These are phyloP conservation scores for Neurospora tetrasperma DNA, from an alignment of 495 filamentous ascomycete genomes.

Conservation along the genomic window DNA sequence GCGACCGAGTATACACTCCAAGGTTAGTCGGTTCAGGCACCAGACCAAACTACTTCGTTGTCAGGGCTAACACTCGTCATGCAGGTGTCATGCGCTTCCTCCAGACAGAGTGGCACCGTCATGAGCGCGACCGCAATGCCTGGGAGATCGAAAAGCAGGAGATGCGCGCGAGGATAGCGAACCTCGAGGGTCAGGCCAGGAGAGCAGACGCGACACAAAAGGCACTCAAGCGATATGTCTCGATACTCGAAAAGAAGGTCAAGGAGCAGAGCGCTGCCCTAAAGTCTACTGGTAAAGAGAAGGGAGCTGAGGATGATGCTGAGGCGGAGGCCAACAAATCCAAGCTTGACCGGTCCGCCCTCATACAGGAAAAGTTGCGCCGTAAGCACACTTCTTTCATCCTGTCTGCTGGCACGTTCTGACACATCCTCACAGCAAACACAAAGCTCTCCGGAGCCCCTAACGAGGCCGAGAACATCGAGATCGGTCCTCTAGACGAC, in stretches of 20 bases:
- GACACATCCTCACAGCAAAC: background rate
- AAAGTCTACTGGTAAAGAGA: slow-evolving; percentile 18
- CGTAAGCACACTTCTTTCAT: slow-evolving; percentile 16
- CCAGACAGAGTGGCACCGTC: slow-evolving; percentile 97
- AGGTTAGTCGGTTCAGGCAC: slow-evolving; percentile 44
- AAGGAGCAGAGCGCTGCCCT: slow-evolving; percentile 52
- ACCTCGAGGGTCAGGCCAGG: slow-evolving; percentile 78
- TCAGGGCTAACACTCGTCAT: slow-evolving; percentile 6
- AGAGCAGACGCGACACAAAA: slow-evolving; percentile 80
- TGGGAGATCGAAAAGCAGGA: slow-evolving; percentile 99
- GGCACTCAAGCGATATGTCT: slow-evolving; percentile 77
- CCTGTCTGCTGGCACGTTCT: background rate
- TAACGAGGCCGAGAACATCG: slow-evolving; percentile 11
- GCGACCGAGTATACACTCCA: slow-evolving; percentile 98
- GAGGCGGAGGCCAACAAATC: slow-evolving; percentile 16
- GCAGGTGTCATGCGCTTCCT: slow-evolving; percentile 98
- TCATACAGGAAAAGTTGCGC: slow-evolving; percentile 39
- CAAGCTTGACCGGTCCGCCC: slow-evolving; percentile 36
- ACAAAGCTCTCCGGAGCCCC: slow-evolving; percentile 5
- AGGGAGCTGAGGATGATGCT: slow-evolving; percentile 9
- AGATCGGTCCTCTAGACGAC: slow-evolving; percentile 33
- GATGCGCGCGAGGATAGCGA: slow-evolving; percentile 98
- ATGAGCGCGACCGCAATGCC: slow-evolving; percentile 93
- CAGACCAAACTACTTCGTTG: background rate
- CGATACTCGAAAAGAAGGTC: slow-evolving; percentile 81